These are phyloP conservation scores for Auriculariales sp. DNA, from an alignment of 768 basidiomycete species.

Conservation along the genomic window DNA sequence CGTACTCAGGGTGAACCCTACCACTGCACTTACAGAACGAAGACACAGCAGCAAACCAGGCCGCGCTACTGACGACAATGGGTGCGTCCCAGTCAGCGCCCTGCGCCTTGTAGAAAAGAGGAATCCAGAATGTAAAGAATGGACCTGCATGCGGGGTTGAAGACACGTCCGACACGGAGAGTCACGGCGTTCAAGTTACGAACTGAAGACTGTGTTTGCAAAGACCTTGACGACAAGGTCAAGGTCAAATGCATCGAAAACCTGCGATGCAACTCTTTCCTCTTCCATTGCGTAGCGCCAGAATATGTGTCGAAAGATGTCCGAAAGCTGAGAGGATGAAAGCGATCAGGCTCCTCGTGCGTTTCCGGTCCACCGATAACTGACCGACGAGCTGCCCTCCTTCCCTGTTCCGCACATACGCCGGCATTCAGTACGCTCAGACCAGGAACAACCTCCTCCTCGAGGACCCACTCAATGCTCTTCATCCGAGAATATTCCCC, in stretches of 20 bases:
- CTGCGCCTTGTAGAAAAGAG: constrained; percentile 65
- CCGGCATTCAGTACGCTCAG: too few species aligned
- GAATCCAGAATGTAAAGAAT: constrained; percentile 71
- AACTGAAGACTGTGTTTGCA: constrained; percentile 65
- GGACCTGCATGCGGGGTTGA: constrained; percentile 36
- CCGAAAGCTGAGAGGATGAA: too few species aligned
- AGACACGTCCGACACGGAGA: constrained; percentile 1
- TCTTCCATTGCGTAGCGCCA: background rate
- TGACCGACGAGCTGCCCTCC: background rate
- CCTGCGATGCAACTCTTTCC: too few species aligned
- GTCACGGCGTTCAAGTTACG: constrained; percentile 14
- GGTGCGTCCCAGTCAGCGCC: constrained; percentile 33
- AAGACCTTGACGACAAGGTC: constrained; percentile 73
- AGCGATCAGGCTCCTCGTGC: background rate
- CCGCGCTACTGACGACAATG: constrained; percentile 32
- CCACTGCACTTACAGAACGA: constrained; percentile 43
- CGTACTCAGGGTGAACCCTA: background rate
- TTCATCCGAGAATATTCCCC: too few species aligned
- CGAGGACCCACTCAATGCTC: too few species aligned
- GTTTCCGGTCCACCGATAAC: background rate
- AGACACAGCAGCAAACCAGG: constrained; percentile 46
- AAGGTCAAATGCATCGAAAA: constrained; percentile 60
- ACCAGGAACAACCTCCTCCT: too few species aligned
- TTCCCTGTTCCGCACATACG: too few species aligned
- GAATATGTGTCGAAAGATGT: background rate